Conservation (phyloP, 805 yeast species). For the Kazachstania taianensis region DNA sequence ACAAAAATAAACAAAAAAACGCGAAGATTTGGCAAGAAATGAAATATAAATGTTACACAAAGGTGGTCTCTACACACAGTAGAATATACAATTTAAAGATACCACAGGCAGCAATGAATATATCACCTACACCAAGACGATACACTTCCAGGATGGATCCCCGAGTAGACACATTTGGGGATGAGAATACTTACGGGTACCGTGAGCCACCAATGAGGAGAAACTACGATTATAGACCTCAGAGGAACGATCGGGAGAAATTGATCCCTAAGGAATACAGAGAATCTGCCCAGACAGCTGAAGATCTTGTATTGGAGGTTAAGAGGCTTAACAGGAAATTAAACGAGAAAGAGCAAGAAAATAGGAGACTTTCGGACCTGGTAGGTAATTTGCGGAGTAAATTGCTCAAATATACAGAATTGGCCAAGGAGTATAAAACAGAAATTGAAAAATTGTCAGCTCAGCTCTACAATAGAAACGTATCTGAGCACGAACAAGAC, state of each 20-base stretch:
- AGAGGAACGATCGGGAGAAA: conserved; percentile 10
- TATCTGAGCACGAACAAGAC: conserved; percentile 6
- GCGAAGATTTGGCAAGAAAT: too few species aligned
- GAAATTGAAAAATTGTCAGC: conserved; percentile 2
- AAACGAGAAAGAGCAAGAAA: conserved; percentile 20
- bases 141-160: conserved; percentile 8
- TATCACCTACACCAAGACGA: conserved; percentile 26
- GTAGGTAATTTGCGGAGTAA: conserved; percentile 29
- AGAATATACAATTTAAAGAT: too few species aligned
- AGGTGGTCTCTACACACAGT: not conserved
- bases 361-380: conserved; percentile 20
- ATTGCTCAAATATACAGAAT: conserved; percentile 29
- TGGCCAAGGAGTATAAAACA: conserved; percentile 10
- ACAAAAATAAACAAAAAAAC: too few species aligned
- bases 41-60: not conserved
- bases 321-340: conserved; percentile 29
- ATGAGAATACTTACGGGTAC: conserved; percentile 2
- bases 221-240: not conserved
- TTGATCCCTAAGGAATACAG: conserved; percentile 29
- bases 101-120: conserved; percentile 12
- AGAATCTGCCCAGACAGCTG: conserved; percentile 30
- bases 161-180: conserved; percentile 1
- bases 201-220: conserved; percentile 5
- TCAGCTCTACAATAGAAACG: not conserved
- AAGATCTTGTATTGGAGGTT: conserved; percentile 30